Conservation (phyloP, 345 rosid species). For the Fremontodendron californicum region DNA sequence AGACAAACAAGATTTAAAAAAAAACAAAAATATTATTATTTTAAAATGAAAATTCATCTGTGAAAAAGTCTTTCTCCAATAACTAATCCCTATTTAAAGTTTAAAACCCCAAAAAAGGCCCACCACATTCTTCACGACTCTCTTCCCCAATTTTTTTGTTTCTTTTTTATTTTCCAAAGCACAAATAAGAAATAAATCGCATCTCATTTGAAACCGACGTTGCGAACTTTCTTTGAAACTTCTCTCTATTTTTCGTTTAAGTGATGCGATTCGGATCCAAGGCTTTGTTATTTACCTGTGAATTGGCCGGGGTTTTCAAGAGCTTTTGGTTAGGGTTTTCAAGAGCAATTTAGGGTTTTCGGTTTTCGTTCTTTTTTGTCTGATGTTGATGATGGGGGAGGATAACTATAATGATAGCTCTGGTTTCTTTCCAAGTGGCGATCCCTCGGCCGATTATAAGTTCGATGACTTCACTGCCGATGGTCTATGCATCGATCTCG, state of each 20-base stretch:
- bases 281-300: neutral
- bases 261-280: constrained; percentile 9
- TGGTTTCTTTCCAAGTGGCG: constrained; percentile 16
- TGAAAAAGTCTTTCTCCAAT: neutral
- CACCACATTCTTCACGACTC: constrained; percentile 18
- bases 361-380: neutral
- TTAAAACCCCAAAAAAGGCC: neutral
- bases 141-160: neutral
- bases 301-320: neutral
- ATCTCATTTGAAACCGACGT: constrained; percentile 19
- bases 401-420: constrained; percentile 12
- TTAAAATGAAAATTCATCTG: neutral
- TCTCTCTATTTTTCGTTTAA: neutral
- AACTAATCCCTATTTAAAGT: constrained; percentile 8
- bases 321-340: constrained; percentile 10
- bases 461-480: constrained; percentile 20
- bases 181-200: constrained; percentile 16
- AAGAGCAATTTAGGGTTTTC: neutral
- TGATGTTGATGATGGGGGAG: constrained; percentile 33
- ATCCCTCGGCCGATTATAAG: constrained; percentile 10
- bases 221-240: constrained; percentile 28
- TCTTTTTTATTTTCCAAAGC: neutral
- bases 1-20: neutral
- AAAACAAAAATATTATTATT: neutral
- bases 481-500: constrained; percentile 41